phyloP scores from a whole-genome alignment of 2,329 filamentous ascomycete species.

The Bipolaris oryzae region DNA sequence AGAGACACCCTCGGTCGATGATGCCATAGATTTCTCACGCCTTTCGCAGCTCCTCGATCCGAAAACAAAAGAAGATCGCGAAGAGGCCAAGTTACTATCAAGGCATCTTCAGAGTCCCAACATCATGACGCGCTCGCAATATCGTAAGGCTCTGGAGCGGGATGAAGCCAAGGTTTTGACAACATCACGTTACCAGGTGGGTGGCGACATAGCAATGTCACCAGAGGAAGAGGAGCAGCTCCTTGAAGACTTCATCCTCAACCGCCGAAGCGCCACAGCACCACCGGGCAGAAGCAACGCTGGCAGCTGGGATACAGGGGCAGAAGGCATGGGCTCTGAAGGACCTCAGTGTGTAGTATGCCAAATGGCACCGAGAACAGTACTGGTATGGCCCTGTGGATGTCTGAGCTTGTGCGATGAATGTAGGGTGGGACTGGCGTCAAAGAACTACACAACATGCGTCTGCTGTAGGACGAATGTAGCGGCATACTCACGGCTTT shows the following conservation, averaged over 20 bases:
- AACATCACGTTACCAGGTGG: conserved; percentile 40
- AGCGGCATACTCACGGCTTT: conserved; percentile 86
- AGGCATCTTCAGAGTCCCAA: conserved; percentile 74
- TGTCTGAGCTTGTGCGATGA: conserved; percentile 95
- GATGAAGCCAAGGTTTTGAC: conserved; percentile 73
- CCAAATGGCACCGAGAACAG: conserved; percentile 80
- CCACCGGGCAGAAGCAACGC: conserved; percentile 40
- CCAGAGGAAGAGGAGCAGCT: conserved; percentile 63
- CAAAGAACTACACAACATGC: conserved; percentile 97
- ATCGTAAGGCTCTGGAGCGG: conserved; percentile 68
- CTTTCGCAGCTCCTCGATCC: conserved; percentile 85
- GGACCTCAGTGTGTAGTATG: conserved; percentile 93
- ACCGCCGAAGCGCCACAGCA: conserved; percentile 55
- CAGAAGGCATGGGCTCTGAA: conserved; percentile 72
- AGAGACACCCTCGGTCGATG: conserved; percentile 58
- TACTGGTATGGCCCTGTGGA: conserved; percentile 95
- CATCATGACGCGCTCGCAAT: conserved; percentile 82
- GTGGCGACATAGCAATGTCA: conserved; percentile 33
- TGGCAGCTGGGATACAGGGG: conserved; percentile 69
- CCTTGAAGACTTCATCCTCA: conserved; percentile 65
- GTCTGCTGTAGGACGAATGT: conserved; percentile 92
- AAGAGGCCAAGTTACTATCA: conserved; percentile 80
- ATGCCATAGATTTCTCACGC: conserved; percentile 64
- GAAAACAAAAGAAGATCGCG: conserved; percentile 73
- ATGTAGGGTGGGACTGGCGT: conserved; percentile 87